These are phyloP conservation scores for Hyphodiscus sp. DNA, from an alignment of 2,329 filamentous ascomycete genomes.

Conservation along the genomic window DNA sequence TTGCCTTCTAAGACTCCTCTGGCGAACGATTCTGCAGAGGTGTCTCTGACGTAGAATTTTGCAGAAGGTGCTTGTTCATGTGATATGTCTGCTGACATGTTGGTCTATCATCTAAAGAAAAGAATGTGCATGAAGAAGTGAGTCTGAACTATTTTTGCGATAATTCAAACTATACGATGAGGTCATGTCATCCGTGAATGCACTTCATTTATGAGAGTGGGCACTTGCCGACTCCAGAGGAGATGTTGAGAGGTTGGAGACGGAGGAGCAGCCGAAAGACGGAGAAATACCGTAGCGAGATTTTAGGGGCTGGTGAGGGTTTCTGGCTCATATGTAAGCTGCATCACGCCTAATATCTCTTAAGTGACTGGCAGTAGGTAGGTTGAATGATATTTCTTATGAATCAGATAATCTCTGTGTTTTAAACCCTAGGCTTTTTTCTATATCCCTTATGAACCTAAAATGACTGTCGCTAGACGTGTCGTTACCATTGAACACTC, in stretches of 20 bases:
- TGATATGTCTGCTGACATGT: background rate
- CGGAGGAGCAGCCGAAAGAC: background rate
- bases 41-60: background rate
- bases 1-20: conserved; percentile 52
- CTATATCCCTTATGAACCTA: too few relatives aligned
- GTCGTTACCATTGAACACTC: too few relatives aligned
- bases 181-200: background rate
- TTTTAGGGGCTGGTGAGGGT: background rate
- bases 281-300: background rate
- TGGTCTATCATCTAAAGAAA: background rate
- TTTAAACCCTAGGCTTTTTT: too few relatives aligned
- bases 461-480: too few relatives aligned
- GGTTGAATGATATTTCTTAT: too few relatives aligned
- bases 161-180: too few relatives aligned
- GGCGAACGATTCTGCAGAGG: conserved; percentile 34
- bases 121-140: background rate
- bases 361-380: too few relatives aligned
- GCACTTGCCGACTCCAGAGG: background rate
- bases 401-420: too few relatives aligned
- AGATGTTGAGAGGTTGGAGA: background rate
- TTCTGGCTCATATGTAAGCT: background rate
- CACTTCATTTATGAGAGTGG: background rate
- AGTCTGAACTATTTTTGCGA: too few relatives aligned
- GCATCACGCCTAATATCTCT: background rate
- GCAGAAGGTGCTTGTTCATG: background rate